phyloP scores from a whole-genome alignment of 2,329 filamentous ascomycete species.

The Colletotrichum simmondsii region DNA sequence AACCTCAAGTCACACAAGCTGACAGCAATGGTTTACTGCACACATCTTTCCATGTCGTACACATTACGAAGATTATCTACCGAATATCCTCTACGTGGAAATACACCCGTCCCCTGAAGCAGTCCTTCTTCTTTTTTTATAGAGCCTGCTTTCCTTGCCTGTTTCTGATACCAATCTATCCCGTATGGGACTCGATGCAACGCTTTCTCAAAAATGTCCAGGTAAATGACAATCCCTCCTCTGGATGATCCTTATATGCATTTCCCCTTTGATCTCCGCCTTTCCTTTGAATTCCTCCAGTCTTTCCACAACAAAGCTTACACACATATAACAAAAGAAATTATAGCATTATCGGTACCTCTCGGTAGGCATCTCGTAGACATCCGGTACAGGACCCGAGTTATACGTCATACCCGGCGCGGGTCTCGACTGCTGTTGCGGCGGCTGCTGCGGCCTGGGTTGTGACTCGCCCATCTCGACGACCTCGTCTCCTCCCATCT shows the following conservation, averaged over 20 bases:
- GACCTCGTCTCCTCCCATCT: constrained; percentile 36
- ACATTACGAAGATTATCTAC: constrained; percentile 32
- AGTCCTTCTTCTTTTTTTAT: neutral
- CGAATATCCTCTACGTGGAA: neutral
- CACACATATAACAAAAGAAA: neutral
- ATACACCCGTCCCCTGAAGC: neutral
- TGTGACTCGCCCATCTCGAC: constrained; percentile 47
- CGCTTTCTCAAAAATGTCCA: neutral
- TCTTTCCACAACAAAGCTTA: neutral
- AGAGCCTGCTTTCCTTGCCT: neutral
- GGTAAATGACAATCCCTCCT: neutral
- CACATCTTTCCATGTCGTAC: constrained; percentile 1
- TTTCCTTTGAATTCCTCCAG: neutral
- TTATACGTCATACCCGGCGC: constrained; percentile 46
- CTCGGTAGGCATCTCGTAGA: constrained; percentile 56
- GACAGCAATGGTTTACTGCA: neutral
- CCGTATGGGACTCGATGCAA: neutral
- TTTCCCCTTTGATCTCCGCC: neutral
- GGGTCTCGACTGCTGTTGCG: constrained; percentile 23
- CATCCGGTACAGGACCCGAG: constrained; percentile 43
- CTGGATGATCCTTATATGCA: neutral
- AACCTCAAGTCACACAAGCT: neutral
- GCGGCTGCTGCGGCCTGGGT: constrained; percentile 24
- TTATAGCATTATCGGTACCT: constrained; percentile 44
- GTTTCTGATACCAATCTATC: neutral